Evolutionary conservation across 176 grass and related monocot genomes (phyloP), one percentile per base, ranked within the genome.

Genomic region (Dactylis glomerata): DNA sequence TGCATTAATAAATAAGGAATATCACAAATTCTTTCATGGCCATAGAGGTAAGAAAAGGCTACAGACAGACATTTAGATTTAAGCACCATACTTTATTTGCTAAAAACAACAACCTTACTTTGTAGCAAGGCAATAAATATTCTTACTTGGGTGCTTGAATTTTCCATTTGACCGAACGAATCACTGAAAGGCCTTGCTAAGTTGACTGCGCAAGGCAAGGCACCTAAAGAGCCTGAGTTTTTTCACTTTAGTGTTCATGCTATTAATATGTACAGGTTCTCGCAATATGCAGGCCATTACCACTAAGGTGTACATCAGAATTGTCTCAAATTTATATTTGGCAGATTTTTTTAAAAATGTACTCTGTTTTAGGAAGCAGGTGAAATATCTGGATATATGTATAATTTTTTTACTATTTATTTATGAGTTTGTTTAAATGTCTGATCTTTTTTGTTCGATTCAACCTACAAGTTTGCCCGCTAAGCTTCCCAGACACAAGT

Each of bases 401-500:
- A 52, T 28, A 61, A 13, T 37, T 78, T 45, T 14, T 69, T 77
- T 34, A 61, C 6, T 15, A 47, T 72, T n/a, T 28, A 30, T 77
- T 73, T 75, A 37, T 7, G 30, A 23, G 11, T 62, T 62, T 62
- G 4, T 30, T 28, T 62, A 28, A 62, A 62, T 62, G 32, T 63
- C 75, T 82, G 31, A 81, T 22, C 36, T 33, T 81, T 63, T 59
- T 82, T 90, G 36, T 51, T 79, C 51, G 3, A 44, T 87, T 33
- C 59, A 54, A 55, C 51, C 66, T 14, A 79, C 75, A 86, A 99
- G 96, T 89, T 73, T 99, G 96, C 65, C 96, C 96, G 31, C 62
- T 99, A 86, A 90, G 81, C 80, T 96, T 99, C 83, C 91, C 93
- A 26, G 89, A 98, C 81, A 96, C 96, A 50, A 91, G 81, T 49